phyloP scores from a whole-genome alignment of 345 rosid species.

The Pugionium cornutum region DNA sequence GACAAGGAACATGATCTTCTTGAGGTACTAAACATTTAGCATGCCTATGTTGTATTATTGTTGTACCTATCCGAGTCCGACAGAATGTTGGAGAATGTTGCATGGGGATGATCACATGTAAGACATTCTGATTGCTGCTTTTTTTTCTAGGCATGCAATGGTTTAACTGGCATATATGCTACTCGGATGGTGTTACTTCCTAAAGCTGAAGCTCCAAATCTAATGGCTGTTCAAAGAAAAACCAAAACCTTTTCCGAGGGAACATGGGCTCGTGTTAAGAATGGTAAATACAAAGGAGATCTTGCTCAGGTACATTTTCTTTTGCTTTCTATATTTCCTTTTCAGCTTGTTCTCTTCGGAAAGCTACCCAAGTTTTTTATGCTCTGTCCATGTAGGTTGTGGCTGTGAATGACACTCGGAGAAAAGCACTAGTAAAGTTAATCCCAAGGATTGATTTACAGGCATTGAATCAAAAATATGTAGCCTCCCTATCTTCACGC shows the following conservation, averaged over 20 bases:
- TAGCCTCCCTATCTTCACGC: constrained; percentile 33
- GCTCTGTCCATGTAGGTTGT: constrained; percentile 58
- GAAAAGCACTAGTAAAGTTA: constrained; percentile 76
- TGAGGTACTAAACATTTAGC: constrained; percentile 57
- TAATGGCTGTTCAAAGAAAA: constrained; percentile 61
- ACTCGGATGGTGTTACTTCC: constrained; percentile 63
- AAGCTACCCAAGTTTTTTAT: constrained; percentile 33
- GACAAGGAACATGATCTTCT: constrained; percentile 62
- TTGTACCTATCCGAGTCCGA: constrained; percentile 2
- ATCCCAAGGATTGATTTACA: constrained; percentile 90
- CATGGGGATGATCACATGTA: constrained; percentile 11
- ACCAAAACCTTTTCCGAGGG: constrained; percentile 54
- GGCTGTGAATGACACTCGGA: constrained; percentile 61
- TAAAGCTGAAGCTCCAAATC: constrained; percentile 59
- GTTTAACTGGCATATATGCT: constrained; percentile 63
- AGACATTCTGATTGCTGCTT: constrained; percentile 15
- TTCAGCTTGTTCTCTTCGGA: constrained; percentile 11
- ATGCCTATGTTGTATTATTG: not conserved
- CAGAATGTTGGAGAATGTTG: constrained; percentile 15
- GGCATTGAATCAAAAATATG: constrained; percentile 80
- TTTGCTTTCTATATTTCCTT: constrained; percentile 16
- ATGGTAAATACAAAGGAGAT: constrained; percentile 94
- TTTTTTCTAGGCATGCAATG: constrained; percentile 69
- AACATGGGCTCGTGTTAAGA: constrained; percentile 87
- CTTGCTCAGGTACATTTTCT: constrained; percentile 63